A percentile compares a stretch with the other conserved stretches of the same genome.
These are phyloP conservation scores for Zoysia matrella DNA, from an alignment of 202 grass and related monocot species.

Conservation along the genomic window DNA sequence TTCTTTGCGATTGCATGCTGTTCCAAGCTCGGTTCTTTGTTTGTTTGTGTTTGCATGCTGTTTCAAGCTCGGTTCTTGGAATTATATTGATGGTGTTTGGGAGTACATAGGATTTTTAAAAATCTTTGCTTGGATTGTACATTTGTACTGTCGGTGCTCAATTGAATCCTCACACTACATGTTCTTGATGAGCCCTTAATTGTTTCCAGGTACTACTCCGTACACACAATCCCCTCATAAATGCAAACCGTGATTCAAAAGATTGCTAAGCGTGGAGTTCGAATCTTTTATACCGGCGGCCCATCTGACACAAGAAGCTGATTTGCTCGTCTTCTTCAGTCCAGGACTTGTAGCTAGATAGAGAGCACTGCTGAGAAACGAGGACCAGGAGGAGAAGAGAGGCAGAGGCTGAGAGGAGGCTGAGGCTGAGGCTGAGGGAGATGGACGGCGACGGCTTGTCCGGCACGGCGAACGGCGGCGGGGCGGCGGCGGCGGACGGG, in stretches of 20 bases:
- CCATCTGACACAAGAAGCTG: background rate
- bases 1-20: background rate
- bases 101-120: background rate
- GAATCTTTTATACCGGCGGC: constrained; percentile 20
- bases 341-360: constrained; percentile 20
- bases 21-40: no score
- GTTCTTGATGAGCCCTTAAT: constrained; percentile 42
- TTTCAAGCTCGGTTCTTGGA: constrained; percentile 13
- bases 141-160: constrained; percentile 34
- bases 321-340: background rate
- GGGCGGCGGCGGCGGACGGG: constrained; percentile 38
- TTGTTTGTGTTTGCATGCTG: background rate
- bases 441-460: constrained; percentile 75
- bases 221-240: constrained; percentile 49
- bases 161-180: constrained; percentile 39
- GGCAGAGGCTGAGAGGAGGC: background rate
- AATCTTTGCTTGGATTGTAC: constrained; percentile 18
- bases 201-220: constrained; percentile 7
- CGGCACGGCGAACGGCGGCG: constrained; percentile 62
- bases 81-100: constrained; percentile 17
- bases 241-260: constrained; percentile 15
- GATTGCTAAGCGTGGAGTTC: background rate
- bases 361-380: background rate
- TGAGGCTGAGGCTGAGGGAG: background rate
- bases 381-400: constrained; percentile 8